A percentile compares a stretch with the other conserved stretches of the same genome.
These are phyloP conservation scores for Jatropha podagrica DNA, from an alignment of 441 rosid species.

Conservation along the genomic window DNA sequence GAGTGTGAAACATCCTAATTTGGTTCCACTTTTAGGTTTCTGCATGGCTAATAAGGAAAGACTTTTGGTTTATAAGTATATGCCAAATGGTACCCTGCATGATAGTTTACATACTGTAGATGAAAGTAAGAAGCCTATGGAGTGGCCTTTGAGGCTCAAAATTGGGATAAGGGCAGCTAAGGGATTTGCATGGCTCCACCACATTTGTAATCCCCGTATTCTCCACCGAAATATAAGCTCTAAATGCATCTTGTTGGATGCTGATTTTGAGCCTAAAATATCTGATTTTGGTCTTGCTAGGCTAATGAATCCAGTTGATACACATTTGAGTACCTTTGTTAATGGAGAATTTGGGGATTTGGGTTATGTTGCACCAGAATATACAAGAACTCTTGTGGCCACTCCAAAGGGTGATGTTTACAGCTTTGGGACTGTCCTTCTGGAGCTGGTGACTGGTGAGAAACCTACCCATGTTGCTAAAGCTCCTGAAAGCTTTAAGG, in stretches of 20 bases:
- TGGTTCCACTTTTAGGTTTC: slow-evolving; percentile 89
- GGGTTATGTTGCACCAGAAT: slow-evolving; percentile 93
- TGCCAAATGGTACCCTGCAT: slow-evolving; percentile 70
- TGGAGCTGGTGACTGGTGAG: slow-evolving; percentile 88
- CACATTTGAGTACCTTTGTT: slow-evolving; percentile 85
- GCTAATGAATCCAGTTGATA: slow-evolving; percentile 88
- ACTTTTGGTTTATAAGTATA: slow-evolving; percentile 70
- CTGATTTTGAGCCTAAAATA: slow-evolving; percentile 78
- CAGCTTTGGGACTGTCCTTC: slow-evolving; percentile 88
- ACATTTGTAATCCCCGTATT: slow-evolving; percentile 85
- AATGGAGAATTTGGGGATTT: slow-evolving; percentile 93
- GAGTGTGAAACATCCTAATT: slow-evolving; percentile 66
- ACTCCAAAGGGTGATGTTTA: slow-evolving; percentile 92
- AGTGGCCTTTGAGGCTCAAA: slow-evolving; percentile 82
- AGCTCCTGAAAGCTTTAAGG: slow-evolving; percentile 73
- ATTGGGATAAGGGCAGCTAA: slow-evolving; percentile 70
- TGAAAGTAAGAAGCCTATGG: slow-evolving; percentile 49
- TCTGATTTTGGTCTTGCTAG: slow-evolving; percentile 96
- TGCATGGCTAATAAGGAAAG: slow-evolving; percentile 67
- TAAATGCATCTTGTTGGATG: slow-evolving; percentile 69
- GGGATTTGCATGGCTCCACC: slow-evolving; percentile 97
- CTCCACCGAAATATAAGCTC: slow-evolving; percentile 90
- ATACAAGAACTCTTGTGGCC: slow-evolving; percentile 76
- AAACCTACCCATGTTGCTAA: slow-evolving; percentile 56
- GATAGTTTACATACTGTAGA: slow-evolving; percentile 51